Conservation (phyloP, 192 early-diverging fungal genomes). For the Entomortierella beljakovae region DNA sequence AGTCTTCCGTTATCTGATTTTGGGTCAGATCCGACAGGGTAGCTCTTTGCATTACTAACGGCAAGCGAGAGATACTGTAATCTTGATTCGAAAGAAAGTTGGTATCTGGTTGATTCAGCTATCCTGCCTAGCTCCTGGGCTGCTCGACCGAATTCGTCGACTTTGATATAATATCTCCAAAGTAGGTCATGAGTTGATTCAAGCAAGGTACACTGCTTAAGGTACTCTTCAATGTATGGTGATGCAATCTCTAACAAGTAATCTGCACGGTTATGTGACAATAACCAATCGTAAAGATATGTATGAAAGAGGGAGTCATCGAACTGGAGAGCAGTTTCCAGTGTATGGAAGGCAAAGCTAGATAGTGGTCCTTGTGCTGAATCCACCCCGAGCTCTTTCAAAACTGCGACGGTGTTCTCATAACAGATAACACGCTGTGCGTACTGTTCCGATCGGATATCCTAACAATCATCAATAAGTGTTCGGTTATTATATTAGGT, state of each 20-base stretch:
- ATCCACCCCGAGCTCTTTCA: conserved; percentile 33
- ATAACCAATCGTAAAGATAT: conserved; percentile 73
- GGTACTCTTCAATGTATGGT: conserved; percentile 59
- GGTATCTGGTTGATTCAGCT: conserved; percentile 57
- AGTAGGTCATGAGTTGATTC: conserved; percentile 68
- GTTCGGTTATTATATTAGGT: too few relatives aligned
- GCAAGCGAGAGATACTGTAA: conserved; percentile 75
- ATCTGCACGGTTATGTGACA: conserved; percentile 57
- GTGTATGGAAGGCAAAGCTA: conserved; percentile 37
- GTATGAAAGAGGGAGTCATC: conserved; percentile 75
- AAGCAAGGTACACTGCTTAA: conserved; percentile 60
- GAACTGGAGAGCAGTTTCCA: conserved; percentile 56
- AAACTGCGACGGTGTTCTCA: conserved; percentile 22
- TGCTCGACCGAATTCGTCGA: conserved; percentile 65
- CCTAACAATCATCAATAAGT: conserved; percentile 26
- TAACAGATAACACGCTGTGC: conserved; percentile 36
- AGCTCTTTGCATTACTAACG: conserved; percentile 73
- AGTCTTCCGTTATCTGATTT: conserved; percentile 60
- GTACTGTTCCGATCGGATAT: conserved; percentile 33
- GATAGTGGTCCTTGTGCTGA: conserved; percentile 39
- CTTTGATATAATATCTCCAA: conserved; percentile 75
- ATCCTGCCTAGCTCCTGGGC: conserved; percentile 61
- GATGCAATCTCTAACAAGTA: conserved; percentile 62
- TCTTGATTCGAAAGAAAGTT: conserved; percentile 55
- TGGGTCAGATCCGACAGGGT: conserved; percentile 53